Conservation (phyloP, 1,284 basidiomycete species). For the Pterula multifida region DNA sequence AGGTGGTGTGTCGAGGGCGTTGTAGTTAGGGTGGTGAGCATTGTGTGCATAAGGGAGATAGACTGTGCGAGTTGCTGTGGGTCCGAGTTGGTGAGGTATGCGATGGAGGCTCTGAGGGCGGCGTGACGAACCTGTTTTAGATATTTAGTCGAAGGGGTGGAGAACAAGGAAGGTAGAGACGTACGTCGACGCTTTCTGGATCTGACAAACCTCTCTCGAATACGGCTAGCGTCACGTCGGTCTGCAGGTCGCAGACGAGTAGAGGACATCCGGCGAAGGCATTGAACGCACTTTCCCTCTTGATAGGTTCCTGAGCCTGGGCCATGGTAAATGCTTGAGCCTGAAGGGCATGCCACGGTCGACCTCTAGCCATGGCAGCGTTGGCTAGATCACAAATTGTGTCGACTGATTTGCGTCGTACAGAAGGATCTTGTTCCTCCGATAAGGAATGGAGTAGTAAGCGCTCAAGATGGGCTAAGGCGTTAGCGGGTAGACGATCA, state of each 20-base stretch:
- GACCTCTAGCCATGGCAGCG: slow-evolving; percentile 55
- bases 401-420: slow-evolving; percentile 61
- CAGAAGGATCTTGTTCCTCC: slow-evolving; percentile 41
- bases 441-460: slow-evolving; percentile 52
- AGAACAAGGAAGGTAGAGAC: neutral
- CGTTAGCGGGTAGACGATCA: slow-evolving; percentile 57
- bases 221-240: slow-evolving; percentile 48
- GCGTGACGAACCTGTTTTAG: slow-evolving; percentile 40
- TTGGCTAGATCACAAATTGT: slow-evolving; percentile 64
- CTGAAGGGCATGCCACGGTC: slow-evolving; percentile 71
- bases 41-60: slow-evolving; percentile 44
- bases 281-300: slow-evolving; percentile 48
- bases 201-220: slow-evolving; percentile 57
- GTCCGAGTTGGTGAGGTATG: slow-evolving; percentile 50
- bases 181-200: slow-evolving; percentile 3
- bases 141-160: neutral
- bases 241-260: slow-evolving; percentile 59
- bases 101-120: slow-evolving; percentile 47
- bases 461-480: slow-evolving; percentile 54
- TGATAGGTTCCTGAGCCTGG: slow-evolving; percentile 15
- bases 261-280: slow-evolving; percentile 61
- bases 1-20: slow-evolving; percentile 23
- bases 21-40: slow-evolving; percentile 45
- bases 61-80: slow-evolving; percentile 43
- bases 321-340: slow-evolving; percentile 54